Evolutionary conservation across 371 early-diverging fungal genomes (phyloP), one percentile per base, ranked within the genome.

Genomic region (Lichtheimia hyalospora): DNA sequence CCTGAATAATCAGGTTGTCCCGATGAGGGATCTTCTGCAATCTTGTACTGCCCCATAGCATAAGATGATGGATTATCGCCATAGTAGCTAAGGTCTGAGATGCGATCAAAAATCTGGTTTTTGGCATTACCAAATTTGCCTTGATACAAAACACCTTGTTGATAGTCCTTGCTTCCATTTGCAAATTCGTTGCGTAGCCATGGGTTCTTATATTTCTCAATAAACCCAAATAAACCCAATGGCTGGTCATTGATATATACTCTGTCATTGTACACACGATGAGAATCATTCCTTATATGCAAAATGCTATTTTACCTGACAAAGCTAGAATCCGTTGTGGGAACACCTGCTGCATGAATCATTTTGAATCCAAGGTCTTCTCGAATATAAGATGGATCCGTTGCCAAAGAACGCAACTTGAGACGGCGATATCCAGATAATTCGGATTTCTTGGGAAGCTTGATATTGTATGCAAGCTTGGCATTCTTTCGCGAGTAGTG

Each of bases 191-290:
- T 69, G 1, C 57, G 58, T 2, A 67, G 49, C 48, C 69, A 75
- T 14, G 75, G 72, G 34, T 64, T 62, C 15, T 70, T 72, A 51
- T 68, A 69, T 48, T 69, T 44, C 40, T 81, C 81, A 23, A 69
- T 65, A 23, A 81, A 46, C 13, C 71, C 39, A 54, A 71, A 74
- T 16, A 81, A 59, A 5, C 81, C 81, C 10, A 64, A 63, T 13
- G 78, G 81, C 48, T 67, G 61, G 20, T 60, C 56, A 43, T 78
- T 78, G 42, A 81, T 62, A 59, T 70, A 73, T 24, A 81, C 53
- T 67, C 75, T 46, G 16, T 10, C 8, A 34, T 34, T 34, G 10
- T 34, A 25, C 5, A 25, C 25, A 34, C n/a, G n/a, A n/a, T 34
- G 10, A 34, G 34, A 10, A 10, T 8, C 23, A 28, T 25, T 13